Conservation (phyloP, 306 rosid genomes). For the Corylus avellana region DNA sequence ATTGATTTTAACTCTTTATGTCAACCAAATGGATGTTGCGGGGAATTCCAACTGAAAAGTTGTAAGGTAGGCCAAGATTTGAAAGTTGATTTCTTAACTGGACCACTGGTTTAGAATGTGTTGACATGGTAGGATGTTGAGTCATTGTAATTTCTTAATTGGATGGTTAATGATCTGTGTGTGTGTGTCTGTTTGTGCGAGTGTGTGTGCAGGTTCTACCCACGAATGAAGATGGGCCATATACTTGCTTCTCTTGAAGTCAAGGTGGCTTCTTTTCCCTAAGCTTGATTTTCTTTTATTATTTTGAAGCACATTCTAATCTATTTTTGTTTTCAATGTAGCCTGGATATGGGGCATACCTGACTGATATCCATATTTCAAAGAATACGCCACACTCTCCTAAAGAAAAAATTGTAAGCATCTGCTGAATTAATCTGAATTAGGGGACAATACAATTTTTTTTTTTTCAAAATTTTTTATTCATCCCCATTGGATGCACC, state of each 20-base stretch:
- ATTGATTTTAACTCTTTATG: neutral
- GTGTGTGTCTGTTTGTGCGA: neutral
- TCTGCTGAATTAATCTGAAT: conserved; percentile 27
- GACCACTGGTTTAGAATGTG: neutral
- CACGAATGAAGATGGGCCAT: conserved; percentile 60
- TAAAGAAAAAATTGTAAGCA: conserved; percentile 74
- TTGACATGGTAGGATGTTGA: neutral
- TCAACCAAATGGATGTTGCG: neutral
- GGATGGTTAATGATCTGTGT: conserved; percentile 14
- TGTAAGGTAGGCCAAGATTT: neutral
- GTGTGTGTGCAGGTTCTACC: conserved; percentile 64
- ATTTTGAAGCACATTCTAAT: conserved; percentile 15
- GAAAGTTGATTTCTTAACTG: neutral
- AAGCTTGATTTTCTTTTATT: conserved; percentile 10
- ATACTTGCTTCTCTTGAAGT: conserved; percentile 61
- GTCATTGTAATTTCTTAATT: neutral
- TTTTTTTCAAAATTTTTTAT: too few relatives aligned
- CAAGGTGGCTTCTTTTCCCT: conserved; percentile 53
- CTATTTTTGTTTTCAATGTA: conserved; percentile 35
- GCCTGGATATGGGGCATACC: conserved; percentile 80
- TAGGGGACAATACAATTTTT: neutral
- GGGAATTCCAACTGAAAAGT: neutral
- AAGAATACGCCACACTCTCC: conserved; percentile 39
- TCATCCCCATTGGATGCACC: too few relatives aligned
- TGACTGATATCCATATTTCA: conserved; percentile 67